Conservation (phyloP, 768 basidiomycete genomes). For the Mycena filopes region DNA sequence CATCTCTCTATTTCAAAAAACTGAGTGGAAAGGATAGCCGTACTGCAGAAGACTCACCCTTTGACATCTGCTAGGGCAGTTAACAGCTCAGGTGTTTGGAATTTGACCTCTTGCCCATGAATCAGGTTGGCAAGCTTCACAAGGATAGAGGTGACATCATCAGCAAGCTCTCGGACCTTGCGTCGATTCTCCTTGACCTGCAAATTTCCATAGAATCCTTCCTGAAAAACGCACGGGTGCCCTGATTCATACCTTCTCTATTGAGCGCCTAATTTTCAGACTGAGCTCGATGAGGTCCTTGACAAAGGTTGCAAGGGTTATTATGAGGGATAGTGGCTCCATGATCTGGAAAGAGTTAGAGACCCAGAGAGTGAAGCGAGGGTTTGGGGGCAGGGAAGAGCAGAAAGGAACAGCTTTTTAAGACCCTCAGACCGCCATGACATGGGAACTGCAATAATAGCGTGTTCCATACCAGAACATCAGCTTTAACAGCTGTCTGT, state of each 20-base stretch:
- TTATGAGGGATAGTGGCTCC: slow-evolving; percentile 16
- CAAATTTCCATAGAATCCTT: not conserved
- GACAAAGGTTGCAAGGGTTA: slow-evolving; percentile 22
- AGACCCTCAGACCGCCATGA: no score
- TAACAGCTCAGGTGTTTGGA: slow-evolving; percentile 12
- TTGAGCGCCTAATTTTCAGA: slow-evolving; percentile 13
- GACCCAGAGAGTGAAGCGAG: no score
- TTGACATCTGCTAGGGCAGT: slow-evolving; percentile 13
- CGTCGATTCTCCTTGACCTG: slow-evolving; percentile 25
- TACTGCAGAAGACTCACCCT: not conserved
- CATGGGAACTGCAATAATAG: no score
- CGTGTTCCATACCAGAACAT: no score
- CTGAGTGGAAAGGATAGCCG: no score
- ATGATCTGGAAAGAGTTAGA: no score
- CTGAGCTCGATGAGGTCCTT: slow-evolving; percentile 21
- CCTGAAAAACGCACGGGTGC: no score
- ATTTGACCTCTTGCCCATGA: not conserved
- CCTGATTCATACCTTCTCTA: slow-evolving; percentile 10
- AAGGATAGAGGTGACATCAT: slow-evolving; percentile 11
- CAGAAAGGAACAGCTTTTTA: no score
- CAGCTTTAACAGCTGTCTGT: no score
- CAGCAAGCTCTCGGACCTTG: slow-evolving; percentile 10
- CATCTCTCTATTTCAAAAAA: slow-evolving; percentile 12
- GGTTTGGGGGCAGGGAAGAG: no score
- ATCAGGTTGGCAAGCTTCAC: slow-evolving; percentile 3